Evolutionary conservation across 352 stramenopile species (phyloP), one percentile per base, ranked within the genome.

Genomic region (Globisporangium recalcitrans): DNA sequence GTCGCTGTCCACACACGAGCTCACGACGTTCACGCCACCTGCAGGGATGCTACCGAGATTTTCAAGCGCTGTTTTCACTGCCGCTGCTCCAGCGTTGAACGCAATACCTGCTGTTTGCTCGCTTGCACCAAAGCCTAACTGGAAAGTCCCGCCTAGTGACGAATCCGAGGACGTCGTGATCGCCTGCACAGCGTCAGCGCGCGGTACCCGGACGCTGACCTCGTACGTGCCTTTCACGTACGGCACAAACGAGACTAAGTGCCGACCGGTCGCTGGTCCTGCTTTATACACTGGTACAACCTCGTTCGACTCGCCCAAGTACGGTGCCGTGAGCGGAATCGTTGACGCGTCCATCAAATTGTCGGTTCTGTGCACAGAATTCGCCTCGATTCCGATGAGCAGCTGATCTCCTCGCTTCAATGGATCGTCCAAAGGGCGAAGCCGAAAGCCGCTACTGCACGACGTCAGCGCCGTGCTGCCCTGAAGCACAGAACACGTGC

Each of bases 151-250:
- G 11, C 85, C 75, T 2, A 96, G 62, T 11, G 73, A 64, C 19
- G 77, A 81, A 52, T 85, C 72, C 0, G 74, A 65, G 6, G 51
- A 48, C 3, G 78, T 87, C 5, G 64, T 78, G 26, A 98, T 71
- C 24, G 71, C 68, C 36, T 96, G 80, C 6, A 97, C 82, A 58
- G 91, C 87, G 46, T 78, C 46, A 6, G 96, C 67, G 0, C 70
- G 68, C n/a, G 89, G 87, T 3, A 96, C 62, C 42, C 74, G 77
- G 2, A 98, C 88, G 42, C 81, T 85, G 19, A 98, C 68, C 21
- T 78, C 58, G 70, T 98, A 98, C 29, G 71, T 73, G 4, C 95
- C 95, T 60, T 95, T 91, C 21, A 98, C 87, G 22, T 88, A 80
- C 0, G 93, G 92, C 22, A 90, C 90, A 73, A 97, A 97, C 29